These are phyloP conservation scores for Miscanthus lutarioriparius DNA, from an alignment of 176 grass and related monocot species.

Conservation along the genomic window DNA sequence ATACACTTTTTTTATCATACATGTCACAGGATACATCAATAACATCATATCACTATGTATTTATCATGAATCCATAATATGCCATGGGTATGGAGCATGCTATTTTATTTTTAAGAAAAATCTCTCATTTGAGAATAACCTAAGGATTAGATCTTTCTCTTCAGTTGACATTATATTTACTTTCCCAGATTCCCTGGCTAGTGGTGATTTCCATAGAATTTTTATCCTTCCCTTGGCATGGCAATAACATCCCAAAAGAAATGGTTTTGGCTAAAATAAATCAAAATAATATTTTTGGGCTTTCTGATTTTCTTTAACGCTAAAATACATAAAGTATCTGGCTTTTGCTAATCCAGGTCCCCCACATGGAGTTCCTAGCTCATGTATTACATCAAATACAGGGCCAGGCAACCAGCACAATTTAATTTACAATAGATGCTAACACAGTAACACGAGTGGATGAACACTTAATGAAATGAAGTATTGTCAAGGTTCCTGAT, in stretches of 20 bases:
- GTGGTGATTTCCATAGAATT: not conserved
- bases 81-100: not conserved
- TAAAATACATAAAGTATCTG: not conserved
- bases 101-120: conserved; percentile 10
- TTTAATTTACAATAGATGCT: conserved; percentile 3
- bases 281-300: not conserved
- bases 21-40: not conserved
- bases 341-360: not conserved
- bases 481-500: not conserved
- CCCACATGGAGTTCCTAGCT: conserved; percentile 8
- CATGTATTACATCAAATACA: conserved; percentile 4
- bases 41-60: not conserved
- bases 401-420: not conserved
- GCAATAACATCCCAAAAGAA: not conserved
- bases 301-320: not conserved
- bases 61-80: conserved; percentile 8
- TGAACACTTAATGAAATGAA: conserved; percentile 28
- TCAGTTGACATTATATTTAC: conserved; percentile 1
- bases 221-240: conserved; percentile 17
- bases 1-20: not conserved
- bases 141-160: not conserved
- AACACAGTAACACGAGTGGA: not conserved
- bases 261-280: not conserved
- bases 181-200: not conserved
- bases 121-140: not conserved